Conservation (phyloP, 2,329 filamentous ascomycete genomes). For the Malbranchea zuffiana region DNA sequence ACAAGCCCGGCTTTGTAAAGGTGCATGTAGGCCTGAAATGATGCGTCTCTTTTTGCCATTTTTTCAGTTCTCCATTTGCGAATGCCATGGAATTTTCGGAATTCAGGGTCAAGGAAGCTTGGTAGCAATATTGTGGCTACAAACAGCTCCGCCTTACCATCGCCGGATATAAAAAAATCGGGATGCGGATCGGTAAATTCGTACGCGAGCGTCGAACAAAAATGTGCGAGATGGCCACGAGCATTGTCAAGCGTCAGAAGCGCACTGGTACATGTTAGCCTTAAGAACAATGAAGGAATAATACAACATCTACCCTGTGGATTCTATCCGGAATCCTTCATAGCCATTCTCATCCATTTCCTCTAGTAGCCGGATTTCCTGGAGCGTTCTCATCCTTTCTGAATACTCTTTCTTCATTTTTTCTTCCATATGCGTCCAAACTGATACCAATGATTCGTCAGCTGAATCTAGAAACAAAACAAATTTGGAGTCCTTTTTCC, state of each 20-base stretch:
- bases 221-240: constrained; percentile 66
- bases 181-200: constrained; percentile 56
- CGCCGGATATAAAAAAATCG: constrained; percentile 50
- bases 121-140: constrained; percentile 60
- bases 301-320: constrained; percentile 31
- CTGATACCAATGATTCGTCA: constrained; percentile 26
- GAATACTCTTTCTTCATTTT: constrained; percentile 63
- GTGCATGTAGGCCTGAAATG: constrained; percentile 64
- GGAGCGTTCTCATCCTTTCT: constrained; percentile 47
- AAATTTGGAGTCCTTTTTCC: constrained; percentile 46
- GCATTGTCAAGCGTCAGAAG: constrained; percentile 62
- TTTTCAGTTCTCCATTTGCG: constrained; percentile 58
- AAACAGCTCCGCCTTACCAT: constrained; percentile 17
- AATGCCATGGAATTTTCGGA: constrained; percentile 46
- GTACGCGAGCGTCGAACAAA: constrained; percentile 54
- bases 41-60: constrained; percentile 67
- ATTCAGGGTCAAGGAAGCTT: constrained; percentile 50
- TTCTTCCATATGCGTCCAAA: constrained; percentile 58
- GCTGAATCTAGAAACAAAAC: constrained; percentile 39
- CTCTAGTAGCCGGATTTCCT: constrained; percentile 41
- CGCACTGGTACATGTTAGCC: constrained; percentile 39
- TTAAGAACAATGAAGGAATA: constrained; percentile 10
- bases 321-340: constrained; percentile 32
- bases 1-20: constrained; percentile 62
- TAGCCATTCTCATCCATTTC: constrained; percentile 32